A percentile compares a stretch with the other conserved stretches of the same genome.
Evolutionary conservation across 352 stramenopile genomes (phyloP).

Genomic region (Pythium angustatum): DNA sequence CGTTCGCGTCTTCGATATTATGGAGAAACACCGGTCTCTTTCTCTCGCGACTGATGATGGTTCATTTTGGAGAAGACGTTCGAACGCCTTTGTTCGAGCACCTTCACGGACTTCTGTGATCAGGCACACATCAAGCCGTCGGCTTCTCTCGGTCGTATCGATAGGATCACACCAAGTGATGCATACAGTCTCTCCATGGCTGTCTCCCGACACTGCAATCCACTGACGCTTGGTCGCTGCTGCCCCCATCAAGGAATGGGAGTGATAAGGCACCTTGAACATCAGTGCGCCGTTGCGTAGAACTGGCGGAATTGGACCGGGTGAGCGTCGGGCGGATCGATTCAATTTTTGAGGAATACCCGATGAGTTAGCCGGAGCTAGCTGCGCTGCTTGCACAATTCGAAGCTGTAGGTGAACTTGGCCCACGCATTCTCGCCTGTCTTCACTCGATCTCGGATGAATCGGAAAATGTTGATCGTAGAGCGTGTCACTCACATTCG

Average conservation of each 20-base stretch:
- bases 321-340: not conserved
- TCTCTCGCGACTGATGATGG: slow-evolving; percentile 44
- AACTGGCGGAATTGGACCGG: slow-evolving; percentile 34
- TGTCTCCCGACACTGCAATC: slow-evolving; percentile 43
- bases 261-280: slow-evolving; percentile 82
- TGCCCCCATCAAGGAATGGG: slow-evolving; percentile 38
- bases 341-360: not conserved
- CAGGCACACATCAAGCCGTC: slow-evolving; percentile 43
- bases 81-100: slow-evolving; percentile 61
- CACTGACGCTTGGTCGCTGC: slow-evolving; percentile 53
- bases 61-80: slow-evolving; percentile 42
- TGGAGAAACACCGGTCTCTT: slow-evolving; percentile 67
- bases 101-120: slow-evolving; percentile 65
- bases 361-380: not conserved
- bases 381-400: slow-evolving; percentile 42
- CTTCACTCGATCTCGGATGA: slow-evolving; percentile 30
- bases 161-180: slow-evolving; percentile 78
- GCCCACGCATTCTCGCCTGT: slow-evolving; percentile 32
- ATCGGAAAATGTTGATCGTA: slow-evolving; percentile 73
- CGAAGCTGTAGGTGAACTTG: slow-evolving; percentile 73
- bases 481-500: slow-evolving; percentile 42
- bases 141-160: slow-evolving; percentile 42
- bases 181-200: slow-evolving; percentile 30
- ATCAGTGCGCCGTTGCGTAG: slow-evolving; percentile 64
- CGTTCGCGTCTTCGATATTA: slow-evolving; percentile 57